Percentiles rank a stretch among this genome's conserved stretches.
Evolutionary conservation across 2,329 filamentous ascomycete species (phyloP).

Genomic region (Emmonsiellopsis sp.): DNA sequence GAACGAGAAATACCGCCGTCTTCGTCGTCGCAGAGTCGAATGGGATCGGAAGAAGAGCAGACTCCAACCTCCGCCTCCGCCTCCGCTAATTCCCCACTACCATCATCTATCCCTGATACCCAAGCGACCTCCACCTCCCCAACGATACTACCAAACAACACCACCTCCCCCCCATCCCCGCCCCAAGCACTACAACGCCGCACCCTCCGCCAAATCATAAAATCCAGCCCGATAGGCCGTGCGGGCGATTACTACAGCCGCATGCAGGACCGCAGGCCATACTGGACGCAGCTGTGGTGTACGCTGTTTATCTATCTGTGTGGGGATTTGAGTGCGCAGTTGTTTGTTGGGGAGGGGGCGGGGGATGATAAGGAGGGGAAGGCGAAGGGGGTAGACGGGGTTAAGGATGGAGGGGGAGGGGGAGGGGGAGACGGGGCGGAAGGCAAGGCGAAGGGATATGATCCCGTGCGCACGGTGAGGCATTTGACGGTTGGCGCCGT

Average conservation of each 20-base stretch:
- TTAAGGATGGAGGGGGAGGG: conserved; percentile 18
- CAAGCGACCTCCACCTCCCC: neutral
- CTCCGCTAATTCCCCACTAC: neutral
- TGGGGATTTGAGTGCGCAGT: conserved; percentile 70
- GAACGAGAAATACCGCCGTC: too few relatives aligned
- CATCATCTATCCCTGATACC: neutral
- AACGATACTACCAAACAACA: conserved; percentile 3
- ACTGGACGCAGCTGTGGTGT: conserved; percentile 68
- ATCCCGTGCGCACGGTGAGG: conserved; percentile 58
- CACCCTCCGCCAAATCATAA: conserved; percentile 23
- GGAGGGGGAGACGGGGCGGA: conserved; percentile 33
- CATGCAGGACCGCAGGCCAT: conserved; percentile 62
- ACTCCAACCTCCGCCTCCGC: neutral
- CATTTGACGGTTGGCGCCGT: conserved; percentile 66
- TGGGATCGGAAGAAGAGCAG: too few relatives aligned
- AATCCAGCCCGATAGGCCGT: conserved; percentile 24
- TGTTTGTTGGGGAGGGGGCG: conserved; percentile 38
- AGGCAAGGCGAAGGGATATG: conserved; percentile 44
- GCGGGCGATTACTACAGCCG: conserved; percentile 50
- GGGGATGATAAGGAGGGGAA: neutral
- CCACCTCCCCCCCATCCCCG: conserved; percentile 13
- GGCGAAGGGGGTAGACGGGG: neutral
- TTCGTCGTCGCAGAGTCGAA: too few relatives aligned
- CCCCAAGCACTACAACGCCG: conserved; percentile 11
- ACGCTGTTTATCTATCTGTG: conserved; percentile 70